Evolutionary conservation across 331 rosid species (phyloP).

Genomic region (Spiraea crenata): DNA sequence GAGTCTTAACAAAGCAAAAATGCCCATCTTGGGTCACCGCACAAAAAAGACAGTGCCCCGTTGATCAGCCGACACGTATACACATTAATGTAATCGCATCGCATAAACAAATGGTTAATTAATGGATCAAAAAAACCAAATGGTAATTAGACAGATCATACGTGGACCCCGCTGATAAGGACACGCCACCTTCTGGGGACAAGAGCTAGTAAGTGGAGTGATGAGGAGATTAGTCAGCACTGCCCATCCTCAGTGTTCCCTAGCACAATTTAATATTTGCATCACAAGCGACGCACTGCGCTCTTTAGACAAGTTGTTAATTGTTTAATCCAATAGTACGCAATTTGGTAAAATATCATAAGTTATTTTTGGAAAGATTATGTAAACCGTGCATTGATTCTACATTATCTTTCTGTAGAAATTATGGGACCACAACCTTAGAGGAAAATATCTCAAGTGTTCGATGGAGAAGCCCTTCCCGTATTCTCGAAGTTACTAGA

Average conservation of each 20-base stretch:
- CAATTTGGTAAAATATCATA: background rate
- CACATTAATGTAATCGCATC: background rate
- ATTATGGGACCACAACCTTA: slow-evolving; percentile 1
- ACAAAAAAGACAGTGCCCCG: background rate
- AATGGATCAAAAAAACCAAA: too few relatives aligned
- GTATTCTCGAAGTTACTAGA: background rate
- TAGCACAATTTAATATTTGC: background rate
- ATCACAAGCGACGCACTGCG: background rate
- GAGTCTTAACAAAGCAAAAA: background rate
- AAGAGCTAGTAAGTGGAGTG: background rate
- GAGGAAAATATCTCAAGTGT: background rate
- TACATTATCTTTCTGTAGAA: background rate
- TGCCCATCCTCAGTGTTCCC: background rate
- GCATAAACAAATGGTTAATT: too few relatives aligned
- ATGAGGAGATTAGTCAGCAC: background rate
- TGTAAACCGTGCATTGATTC: slow-evolving; percentile 1
- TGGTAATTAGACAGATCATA: background rate
- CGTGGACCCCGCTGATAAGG: background rate
- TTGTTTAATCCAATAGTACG: background rate
- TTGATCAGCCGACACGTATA: background rate
- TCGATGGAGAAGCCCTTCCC: background rate
- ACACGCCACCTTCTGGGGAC: slow-evolving; percentile 1
- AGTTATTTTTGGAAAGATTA: background rate
- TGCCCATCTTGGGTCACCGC: background rate
- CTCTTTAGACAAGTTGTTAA: background rate